Percentiles rank a stretch among this genome's conserved stretches.
Evolutionary conservation across 2,329 filamentous ascomycete species (phyloP).

Genomic region (Pseudogymnoascus sp.): DNA sequence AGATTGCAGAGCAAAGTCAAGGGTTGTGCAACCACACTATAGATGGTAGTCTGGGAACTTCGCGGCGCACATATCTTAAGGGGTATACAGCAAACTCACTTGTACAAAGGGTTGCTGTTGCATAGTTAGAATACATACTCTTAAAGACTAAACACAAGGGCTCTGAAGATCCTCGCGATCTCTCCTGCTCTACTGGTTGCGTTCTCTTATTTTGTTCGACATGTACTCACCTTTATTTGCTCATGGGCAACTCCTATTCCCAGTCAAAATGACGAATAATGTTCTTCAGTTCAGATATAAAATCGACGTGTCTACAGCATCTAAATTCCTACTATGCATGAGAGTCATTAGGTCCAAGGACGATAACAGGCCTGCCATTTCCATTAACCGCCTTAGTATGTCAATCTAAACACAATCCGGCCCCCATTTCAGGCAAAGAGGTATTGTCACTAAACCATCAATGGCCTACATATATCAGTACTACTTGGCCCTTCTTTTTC

Average conservation of each 20-base stretch:
- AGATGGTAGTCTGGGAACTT: no score
- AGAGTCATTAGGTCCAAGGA: background rate
- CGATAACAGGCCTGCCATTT: background rate
- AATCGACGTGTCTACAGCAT: background rate
- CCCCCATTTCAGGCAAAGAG: background rate
- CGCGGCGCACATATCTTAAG: no score
- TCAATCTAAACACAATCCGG: background rate
- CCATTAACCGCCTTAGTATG: background rate
- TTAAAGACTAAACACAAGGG: no score
- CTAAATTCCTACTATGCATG: background rate
- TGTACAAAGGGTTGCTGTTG: no score
- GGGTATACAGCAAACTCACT: no score
- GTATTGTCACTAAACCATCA: no score
- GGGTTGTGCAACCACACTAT: background rate
- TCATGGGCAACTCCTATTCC: no score
- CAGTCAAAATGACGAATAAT: no score
- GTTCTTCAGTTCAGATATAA: background rate
- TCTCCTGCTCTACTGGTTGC: conserved; percentile 22
- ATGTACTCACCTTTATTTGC: conserved; percentile 23
- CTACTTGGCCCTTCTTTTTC: background rate
- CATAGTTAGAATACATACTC: no score
- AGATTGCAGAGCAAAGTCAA: background rate
- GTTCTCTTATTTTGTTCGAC: conserved; percentile 30
- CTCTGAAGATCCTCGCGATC: no score
- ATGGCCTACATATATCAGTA: background rate